phyloP scores from a whole-genome alignment of 257 asterid genomes.

The Misopates orontium region DNA sequence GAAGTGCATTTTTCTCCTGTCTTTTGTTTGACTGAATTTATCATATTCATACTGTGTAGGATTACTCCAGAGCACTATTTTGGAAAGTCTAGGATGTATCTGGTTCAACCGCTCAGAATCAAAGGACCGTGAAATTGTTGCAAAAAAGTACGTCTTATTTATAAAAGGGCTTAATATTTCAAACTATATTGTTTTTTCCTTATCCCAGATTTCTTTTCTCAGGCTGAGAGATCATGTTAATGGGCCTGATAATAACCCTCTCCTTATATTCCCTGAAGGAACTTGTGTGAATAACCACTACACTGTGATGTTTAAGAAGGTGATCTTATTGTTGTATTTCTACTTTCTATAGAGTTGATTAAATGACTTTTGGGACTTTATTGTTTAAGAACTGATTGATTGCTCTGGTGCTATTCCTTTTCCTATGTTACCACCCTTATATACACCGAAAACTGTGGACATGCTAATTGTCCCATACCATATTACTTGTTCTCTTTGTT shows the following conservation, averaged over 20 bases:
- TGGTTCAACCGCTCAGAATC: constrained; percentile 99
- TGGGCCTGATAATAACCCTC: constrained; percentile 93
- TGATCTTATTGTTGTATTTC: constrained; percentile 21
- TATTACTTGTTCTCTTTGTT: constrained; percentile 9
- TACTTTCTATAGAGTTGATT: too few relatives aligned
- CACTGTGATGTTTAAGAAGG: constrained; percentile 99
- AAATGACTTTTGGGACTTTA: too few relatives aligned
- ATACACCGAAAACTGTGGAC: not conserved
- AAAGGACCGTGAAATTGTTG: constrained; percentile 93
- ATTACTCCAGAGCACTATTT: constrained; percentile 86
- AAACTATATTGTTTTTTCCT: constrained; percentile 16
- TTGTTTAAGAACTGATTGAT: not conserved
- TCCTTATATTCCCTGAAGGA: constrained; percentile 98
- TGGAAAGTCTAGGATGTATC: constrained; percentile 97
- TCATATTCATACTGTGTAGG: constrained; percentile 46
- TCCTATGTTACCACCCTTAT: constrained; percentile 1
- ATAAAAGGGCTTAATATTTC: constrained; percentile 15
- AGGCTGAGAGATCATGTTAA: constrained; percentile 93
- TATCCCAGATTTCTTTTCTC: constrained; percentile 28
- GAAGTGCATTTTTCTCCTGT: too few relatives aligned
- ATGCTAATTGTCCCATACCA: constrained; percentile 9
- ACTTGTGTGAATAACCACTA: constrained; percentile 96
- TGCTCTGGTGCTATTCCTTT: too few relatives aligned
- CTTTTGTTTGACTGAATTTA: not conserved
- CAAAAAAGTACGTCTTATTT: constrained; percentile 65